phyloP scores from a whole-genome alignment of 768 basidiomycete genomes.

The Panaeolus papilionaceus region DNA sequence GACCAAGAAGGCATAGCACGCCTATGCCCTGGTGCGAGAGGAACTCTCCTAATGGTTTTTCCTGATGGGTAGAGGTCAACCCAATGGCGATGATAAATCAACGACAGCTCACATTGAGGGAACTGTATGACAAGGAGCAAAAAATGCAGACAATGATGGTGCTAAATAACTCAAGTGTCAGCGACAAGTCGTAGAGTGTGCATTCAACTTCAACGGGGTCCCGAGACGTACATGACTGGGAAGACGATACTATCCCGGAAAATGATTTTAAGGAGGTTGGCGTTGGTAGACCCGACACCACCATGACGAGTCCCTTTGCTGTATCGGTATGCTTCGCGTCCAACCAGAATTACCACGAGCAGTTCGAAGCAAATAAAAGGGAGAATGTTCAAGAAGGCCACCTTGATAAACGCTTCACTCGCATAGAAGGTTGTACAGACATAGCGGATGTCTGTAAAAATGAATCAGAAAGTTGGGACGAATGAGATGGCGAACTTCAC shows the following conservation, averaged over 20 bases:
- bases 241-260: too few species aligned
- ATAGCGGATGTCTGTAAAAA: background rate
- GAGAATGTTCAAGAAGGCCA: background rate
- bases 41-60: background rate
- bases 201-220: background rate
- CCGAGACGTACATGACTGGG: background rate
- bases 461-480: too few species aligned
- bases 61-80: background rate
- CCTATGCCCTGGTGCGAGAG: background rate
- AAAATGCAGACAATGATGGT: background rate
- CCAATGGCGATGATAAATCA: too few species aligned
- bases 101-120: background rate
- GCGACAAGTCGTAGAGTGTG: too few species aligned
- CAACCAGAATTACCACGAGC: background rate
- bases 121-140: background rate
- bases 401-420: too few species aligned
- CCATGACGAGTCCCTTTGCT: background rate
- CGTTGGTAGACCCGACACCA: background rate
- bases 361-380: background rate
- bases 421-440: background rate
- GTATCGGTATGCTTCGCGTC: background rate
- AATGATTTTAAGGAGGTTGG: background rate
- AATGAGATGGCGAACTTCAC: too few species aligned
- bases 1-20: background rate
- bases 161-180: background rate